Evolutionary conservation across 352 stramenopile species (phyloP), one percentile per base, ranked within the genome.

Genomic region (Aphanomyces astaci): DNA sequence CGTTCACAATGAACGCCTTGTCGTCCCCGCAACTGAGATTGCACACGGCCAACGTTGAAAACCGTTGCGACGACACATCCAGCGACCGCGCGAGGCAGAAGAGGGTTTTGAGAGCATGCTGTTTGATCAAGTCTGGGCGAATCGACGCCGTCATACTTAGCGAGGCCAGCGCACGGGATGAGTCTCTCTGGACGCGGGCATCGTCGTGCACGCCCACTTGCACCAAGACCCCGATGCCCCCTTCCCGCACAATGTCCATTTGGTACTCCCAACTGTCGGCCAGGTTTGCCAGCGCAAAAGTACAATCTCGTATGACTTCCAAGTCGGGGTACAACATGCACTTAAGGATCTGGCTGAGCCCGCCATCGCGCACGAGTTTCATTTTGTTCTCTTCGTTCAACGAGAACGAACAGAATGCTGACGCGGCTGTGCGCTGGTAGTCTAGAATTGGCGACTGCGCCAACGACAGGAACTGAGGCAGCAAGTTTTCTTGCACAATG

Each of bases 251-350:
- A 2, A 97, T 81, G 64, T 98, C 91, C 25, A 79, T 72, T 62
- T 98, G 91, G 66, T 91, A 80, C 68, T 97, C 92, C 32, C 95
- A 80, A 17, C 84, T 87, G 70, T 98, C 94, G 1, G 84, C 81
- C 30, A 98, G 66, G 71, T 98, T 98, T 17, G 96, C 95, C 4
- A 98, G 78, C n/a, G 91, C 94, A 72, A 97, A 98, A 1, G 93
- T 78, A 48, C 92, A 96, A 70, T 98, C 89, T 66, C 94, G 85
- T 46, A 86, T 83, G 33, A 98, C 90, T 71, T 96, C 82, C 13
- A 98, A 76, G 74, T 99, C 95, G 11, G 89, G 73, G 71, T 94
- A 96, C 7, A 87, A 74, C 60, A 90, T 96, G 65, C 95, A 95
- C 33, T 80, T 73, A 5, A 99, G 79, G 40, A 98, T 94, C 64